These are phyloP conservation scores for Astragalus membranaceus DNA, from an alignment of 306 rosid genomes.

Conservation along the genomic window DNA sequence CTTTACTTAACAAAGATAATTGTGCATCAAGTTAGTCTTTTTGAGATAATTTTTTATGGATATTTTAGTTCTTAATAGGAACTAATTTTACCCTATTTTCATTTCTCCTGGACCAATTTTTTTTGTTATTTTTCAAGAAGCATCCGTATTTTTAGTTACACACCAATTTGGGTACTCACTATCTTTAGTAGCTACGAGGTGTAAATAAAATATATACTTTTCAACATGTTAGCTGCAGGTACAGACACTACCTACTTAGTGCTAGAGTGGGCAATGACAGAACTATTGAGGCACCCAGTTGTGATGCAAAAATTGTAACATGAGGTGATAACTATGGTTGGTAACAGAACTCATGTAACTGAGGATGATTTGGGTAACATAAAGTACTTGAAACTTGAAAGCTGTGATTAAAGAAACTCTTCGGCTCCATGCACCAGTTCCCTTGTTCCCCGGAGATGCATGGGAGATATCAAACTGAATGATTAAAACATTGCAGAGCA, in stretches of 20 bases:
- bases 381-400: conserved; percentile 22
- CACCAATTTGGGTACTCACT: no score
- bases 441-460: neutral
- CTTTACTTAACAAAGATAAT: no score
- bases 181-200: no score
- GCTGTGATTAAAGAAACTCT: conserved; percentile 20
- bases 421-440: neutral
- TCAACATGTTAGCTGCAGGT: conserved; percentile 16
- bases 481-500: conserved; percentile 21
- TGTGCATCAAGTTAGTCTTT: no score
- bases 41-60: no score
- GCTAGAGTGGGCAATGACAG: conserved; percentile 21
- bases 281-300: neutral
- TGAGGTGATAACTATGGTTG: conserved; percentile 10
- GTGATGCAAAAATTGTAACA: conserved; percentile 12
- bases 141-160: no score
- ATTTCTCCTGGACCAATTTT: no score
- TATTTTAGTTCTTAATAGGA: no score
- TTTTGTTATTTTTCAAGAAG: no score
- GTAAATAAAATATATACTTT: no score
- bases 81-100: no score
- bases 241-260: conserved; percentile 13
- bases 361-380: conserved; percentile 10
- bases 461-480: neutral
- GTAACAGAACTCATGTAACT: neutral